Conservation (phyloP, 2,329 filamentous ascomycete species). For the Cladorrhinum sp. region DNA sequence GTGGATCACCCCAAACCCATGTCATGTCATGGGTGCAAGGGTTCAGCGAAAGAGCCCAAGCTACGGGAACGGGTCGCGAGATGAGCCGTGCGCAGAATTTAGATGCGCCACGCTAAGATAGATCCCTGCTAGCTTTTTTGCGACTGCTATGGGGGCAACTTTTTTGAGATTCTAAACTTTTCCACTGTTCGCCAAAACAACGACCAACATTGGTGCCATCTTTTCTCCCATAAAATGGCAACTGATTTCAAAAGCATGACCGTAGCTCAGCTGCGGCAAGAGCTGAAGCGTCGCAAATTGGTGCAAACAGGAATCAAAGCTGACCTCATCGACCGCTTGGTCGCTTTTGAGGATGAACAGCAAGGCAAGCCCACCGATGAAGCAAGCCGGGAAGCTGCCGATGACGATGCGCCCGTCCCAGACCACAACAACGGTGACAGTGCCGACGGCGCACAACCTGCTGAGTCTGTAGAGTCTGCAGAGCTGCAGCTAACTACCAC, state of each 20-base stretch:
- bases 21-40: neutral
- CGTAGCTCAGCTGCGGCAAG: slow-evolving; percentile 71
- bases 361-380: slow-evolving; percentile 15
- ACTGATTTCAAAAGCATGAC: slow-evolving; percentile 60
- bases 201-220: neutral
- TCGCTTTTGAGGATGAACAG: slow-evolving; percentile 37
- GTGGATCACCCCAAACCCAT: neutral
- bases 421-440: neutral
- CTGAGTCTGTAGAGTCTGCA: neutral
- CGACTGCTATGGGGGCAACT: slow-evolving; percentile 7
- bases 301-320: slow-evolving; percentile 67
- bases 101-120: neutral
- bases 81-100: neutral
- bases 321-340: slow-evolving; percentile 66
- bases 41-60: neutral
- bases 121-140: slow-evolving; percentile 3
- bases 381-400: slow-evolving; percentile 10
- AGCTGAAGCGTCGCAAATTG: slow-evolving; percentile 71
- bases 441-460: slow-evolving; percentile 2
- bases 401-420: slow-evolving; percentile 9
- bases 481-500: neutral
- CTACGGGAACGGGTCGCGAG: neutral
- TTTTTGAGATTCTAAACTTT: slow-evolving; percentile 6
- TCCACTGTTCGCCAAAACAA: neutral
- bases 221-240: slow-evolving; percentile 36